phyloP scores from a whole-genome alignment of 352 stramenopile genomes.

The Phytophthora tubulina region DNA sequence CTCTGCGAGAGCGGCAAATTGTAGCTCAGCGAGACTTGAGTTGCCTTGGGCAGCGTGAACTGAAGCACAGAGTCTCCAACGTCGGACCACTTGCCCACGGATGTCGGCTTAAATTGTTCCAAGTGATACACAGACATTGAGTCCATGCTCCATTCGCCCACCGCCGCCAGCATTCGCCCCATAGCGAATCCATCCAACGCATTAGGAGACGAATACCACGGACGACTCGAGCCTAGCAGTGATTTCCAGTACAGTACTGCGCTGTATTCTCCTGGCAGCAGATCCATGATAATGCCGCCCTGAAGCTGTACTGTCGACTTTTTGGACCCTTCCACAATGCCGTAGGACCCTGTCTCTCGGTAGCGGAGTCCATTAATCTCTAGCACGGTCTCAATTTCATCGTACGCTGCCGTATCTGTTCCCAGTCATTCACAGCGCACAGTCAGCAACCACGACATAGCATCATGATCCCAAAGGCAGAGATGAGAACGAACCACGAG shows the following conservation, averaged over 20 bases:
- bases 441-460: slow-evolving; percentile 16
- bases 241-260: slow-evolving; percentile 71
- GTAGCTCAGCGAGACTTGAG: slow-evolving; percentile 75
- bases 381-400: slow-evolving; percentile 72
- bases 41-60: slow-evolving; percentile 66
- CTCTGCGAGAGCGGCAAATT: slow-evolving; percentile 75
- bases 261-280: slow-evolving; percentile 74
- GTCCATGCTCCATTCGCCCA: slow-evolving; percentile 59
- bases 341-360: slow-evolving; percentile 77
- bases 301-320: slow-evolving; percentile 68
- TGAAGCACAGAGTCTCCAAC: slow-evolving; percentile 82
- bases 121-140: slow-evolving; percentile 70
- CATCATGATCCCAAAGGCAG: not conserved
- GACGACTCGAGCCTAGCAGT: slow-evolving; percentile 52
- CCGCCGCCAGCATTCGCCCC: slow-evolving; percentile 61
- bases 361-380: slow-evolving; percentile 75
- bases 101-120: slow-evolving; percentile 42
- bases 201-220: slow-evolving; percentile 69
- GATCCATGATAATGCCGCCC: slow-evolving; percentile 70
- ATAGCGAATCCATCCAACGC: slow-evolving; percentile 78
- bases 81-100: slow-evolving; percentile 70
- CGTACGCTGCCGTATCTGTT: slow-evolving; percentile 57
- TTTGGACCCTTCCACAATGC: slow-evolving; percentile 54
- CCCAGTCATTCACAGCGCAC: slow-evolving; percentile 22
- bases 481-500: slow-evolving; percentile 49